Evolutionary conservation across 139 green algal species (phyloP).

Genomic region (Picochlorum sp.): DNA sequence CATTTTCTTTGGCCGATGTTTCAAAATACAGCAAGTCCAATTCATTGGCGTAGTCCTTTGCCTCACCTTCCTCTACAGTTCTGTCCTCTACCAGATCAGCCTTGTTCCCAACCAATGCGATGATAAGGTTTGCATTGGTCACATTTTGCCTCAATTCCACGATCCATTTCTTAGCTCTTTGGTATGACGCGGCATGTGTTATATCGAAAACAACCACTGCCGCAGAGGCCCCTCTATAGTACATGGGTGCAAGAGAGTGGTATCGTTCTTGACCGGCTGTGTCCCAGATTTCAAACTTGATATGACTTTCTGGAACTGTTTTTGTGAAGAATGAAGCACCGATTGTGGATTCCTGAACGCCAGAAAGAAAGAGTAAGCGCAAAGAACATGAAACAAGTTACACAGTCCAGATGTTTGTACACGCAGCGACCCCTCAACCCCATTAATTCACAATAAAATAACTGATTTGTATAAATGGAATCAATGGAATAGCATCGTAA

Average conservation of each 20-base stretch:
- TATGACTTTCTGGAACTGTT: constrained; percentile 82
- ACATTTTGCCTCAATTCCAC: constrained; percentile 61
- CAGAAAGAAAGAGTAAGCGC: background rate
- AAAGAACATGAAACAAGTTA: background rate
- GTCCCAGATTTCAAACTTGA: constrained; percentile 99
- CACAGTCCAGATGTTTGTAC: background rate
- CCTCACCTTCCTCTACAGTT: constrained; percentile 37
- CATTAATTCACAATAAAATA: background rate
- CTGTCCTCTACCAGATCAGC: constrained; percentile 68
- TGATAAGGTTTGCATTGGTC: constrained; percentile 87
- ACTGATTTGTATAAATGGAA: background rate
- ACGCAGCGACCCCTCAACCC: too few relatives aligned
- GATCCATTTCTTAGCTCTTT: constrained; percentile 86
- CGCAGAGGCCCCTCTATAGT: constrained; percentile 93
- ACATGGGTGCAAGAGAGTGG: constrained; percentile 97
- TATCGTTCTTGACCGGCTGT: constrained; percentile 97
- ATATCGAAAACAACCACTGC: constrained; percentile 90
- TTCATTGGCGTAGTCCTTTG: constrained; percentile 72
- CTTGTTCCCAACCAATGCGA: constrained; percentile 97
- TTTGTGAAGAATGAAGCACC: constrained; percentile 97
- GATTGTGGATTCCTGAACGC: constrained; percentile 90
- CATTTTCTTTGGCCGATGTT: constrained; percentile 79
- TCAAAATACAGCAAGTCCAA: constrained; percentile 81
- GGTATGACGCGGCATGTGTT: constrained; percentile 75
- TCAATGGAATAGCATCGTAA: background rate